Base-by-base conservation (phyloP, 345 rosid genomes). In the Salix suchowensis region DNA sequence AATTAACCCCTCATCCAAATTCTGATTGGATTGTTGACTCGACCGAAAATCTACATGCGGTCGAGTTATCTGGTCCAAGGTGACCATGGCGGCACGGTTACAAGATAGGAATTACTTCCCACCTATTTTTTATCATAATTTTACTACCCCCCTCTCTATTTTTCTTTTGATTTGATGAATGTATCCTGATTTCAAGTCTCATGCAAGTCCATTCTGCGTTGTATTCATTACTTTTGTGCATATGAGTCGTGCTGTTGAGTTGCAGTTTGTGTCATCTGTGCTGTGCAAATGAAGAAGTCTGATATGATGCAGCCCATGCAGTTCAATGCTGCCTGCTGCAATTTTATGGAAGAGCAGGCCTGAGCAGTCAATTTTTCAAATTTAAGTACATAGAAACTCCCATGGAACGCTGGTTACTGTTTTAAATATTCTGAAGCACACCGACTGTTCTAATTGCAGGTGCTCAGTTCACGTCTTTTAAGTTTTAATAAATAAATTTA, bases 11-110 rank as follows among this genome's bases (percentile, higher is more conserved):
- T 1, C 92, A 89, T 85, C 91, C 88, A 42, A 83, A 79, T 76
- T 91, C 97, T 7, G 96, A 91, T 82, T 95, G 98, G 98, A 88
- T 93, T 2, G 82, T 91, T 7, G 96, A 93, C 89, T 93, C 98
- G 12, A 95, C 98, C 5, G 94, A 91, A 71, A 93, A 93, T 81
- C 88, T 95, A 54, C 98, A 93, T 42, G 96, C 97, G 0, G 93
- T 95, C 13, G 98, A 95, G 86, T 85, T 95, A 77, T 95, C 98
- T 42, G 98, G 97, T 84, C 98, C 98, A 14, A 87, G 98, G 87
- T 95, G 85, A 91, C 83, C 54, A 54, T 26, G 74, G 60, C 83
- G 72, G 60, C 83, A 70, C 78, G 62, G 37, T 64, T 76, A 76
- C 75, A 78, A 77, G 84, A 71, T 72, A 83, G 82, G 79, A 79